These are phyloP conservation scores for Flaveria brownii DNA, from an alignment of 129 eudicot species.

Conservation along the genomic window DNA sequence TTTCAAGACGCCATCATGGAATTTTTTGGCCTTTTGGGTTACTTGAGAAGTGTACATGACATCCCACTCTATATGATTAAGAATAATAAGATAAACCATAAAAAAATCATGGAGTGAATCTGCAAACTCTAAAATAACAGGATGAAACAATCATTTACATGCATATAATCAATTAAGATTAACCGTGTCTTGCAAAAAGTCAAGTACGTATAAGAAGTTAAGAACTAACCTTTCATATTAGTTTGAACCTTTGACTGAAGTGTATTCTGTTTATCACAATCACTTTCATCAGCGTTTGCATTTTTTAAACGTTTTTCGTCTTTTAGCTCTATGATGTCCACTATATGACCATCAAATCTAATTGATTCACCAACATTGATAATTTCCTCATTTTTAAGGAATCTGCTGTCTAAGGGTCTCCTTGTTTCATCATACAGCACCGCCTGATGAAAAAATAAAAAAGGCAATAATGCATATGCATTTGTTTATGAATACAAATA, in stretches of 20 bases:
- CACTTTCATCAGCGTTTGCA: constrained; percentile 27
- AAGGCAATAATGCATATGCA: background rate
- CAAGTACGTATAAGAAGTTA: background rate
- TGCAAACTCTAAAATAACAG: constrained; percentile 11
- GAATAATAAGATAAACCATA: constrained; percentile 10
- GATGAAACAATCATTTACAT: background rate
- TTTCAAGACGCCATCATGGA: constrained; percentile 48
- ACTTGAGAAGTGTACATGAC: constrained; percentile 60
- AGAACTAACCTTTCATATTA: constrained; percentile 3
- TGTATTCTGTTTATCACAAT: constrained; percentile 23
- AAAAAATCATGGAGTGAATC: background rate
- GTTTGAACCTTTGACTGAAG: constrained; percentile 32
- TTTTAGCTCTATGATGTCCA: constrained; percentile 62
- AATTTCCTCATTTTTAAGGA: constrained; percentile 67
- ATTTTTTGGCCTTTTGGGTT: constrained; percentile 54
- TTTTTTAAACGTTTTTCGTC: constrained; percentile 27
- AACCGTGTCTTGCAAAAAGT: constrained; percentile 19
- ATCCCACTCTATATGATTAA: constrained; percentile 47
- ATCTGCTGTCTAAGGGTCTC: constrained; percentile 59
- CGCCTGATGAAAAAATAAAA: constrained; percentile 39
- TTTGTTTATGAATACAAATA: constrained; percentile 8
- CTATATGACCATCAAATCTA: constrained; percentile 65
- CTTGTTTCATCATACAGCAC: constrained; percentile 61
- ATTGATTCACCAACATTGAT: constrained; percentile 61
- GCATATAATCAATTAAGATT: background rate